Percentiles rank a stretch among this genome's conserved stretches.
phyloP scores from a whole-genome alignment of 2,329 filamentous ascomycete species.

The Venturia asperata region DNA sequence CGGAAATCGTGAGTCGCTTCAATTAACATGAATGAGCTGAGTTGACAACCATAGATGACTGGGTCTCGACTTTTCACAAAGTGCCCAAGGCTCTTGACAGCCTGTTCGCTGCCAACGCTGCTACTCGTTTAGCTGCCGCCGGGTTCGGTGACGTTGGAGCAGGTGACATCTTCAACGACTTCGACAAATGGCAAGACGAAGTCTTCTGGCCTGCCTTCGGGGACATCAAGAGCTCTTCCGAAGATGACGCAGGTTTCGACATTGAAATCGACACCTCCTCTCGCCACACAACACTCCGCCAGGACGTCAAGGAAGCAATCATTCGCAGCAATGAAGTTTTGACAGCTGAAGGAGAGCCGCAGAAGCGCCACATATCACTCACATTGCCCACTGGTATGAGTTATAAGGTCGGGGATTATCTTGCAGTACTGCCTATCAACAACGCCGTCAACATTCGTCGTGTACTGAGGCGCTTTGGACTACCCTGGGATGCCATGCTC shows the following conservation, averaged over 20 bases:
- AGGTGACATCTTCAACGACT: constrained; percentile 36
- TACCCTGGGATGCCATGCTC: constrained; percentile 63
- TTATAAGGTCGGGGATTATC: constrained; percentile 69
- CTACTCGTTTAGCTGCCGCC: constrained; percentile 28
- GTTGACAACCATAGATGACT: constrained; percentile 26
- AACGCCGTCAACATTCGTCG: constrained; percentile 54
- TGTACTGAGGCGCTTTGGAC: constrained; percentile 56
- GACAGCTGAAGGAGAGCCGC: constrained; percentile 25
- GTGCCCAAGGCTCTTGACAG: constrained; percentile 34
- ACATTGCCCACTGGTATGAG: constrained; percentile 42
- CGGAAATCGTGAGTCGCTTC: constrained; percentile 28
- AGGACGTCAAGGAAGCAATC: constrained; percentile 11
- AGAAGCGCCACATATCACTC: constrained; percentile 39
- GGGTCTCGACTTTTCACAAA: constrained; percentile 37
- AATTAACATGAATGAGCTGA: background rate
- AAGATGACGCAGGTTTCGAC: constrained; percentile 4
- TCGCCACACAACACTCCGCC: constrained; percentile 2
- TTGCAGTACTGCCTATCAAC: constrained; percentile 67
- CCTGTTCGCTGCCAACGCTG: constrained; percentile 29
- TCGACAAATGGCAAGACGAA: constrained; percentile 36
- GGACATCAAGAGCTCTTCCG: constrained; percentile 3
- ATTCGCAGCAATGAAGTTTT: constrained; percentile 30
- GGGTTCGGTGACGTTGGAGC: constrained; percentile 33
- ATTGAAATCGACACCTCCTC: constrained; percentile 10
- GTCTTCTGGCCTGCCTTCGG: constrained; percentile 29